A percentile compares a stretch with the other conserved stretches of the same genome.
These are phyloP conservation scores for Thielaviopsis euricoi DNA, from an alignment of 2,329 filamentous ascomycete species.

Conservation along the genomic window DNA sequence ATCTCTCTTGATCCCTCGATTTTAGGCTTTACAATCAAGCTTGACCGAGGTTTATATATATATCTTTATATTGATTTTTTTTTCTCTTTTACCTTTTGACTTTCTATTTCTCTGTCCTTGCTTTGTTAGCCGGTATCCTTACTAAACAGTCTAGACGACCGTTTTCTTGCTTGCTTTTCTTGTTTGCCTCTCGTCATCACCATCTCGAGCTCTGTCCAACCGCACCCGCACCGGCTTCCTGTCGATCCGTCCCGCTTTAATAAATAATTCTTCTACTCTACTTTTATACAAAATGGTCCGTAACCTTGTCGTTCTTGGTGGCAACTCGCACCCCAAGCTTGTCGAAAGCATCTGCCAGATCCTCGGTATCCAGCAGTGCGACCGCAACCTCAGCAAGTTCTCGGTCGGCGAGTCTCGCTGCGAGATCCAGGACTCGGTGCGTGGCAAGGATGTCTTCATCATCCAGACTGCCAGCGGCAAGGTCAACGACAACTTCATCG, in stretches of 20 bases:
- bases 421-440: constrained; percentile 90
- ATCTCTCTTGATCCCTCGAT: neutral
- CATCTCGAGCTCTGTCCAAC: too few species aligned
- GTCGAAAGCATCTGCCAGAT: constrained; percentile 76
- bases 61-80: neutral
- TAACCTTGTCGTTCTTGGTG: constrained; percentile 86
- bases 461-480: constrained; percentile 85
- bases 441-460: constrained; percentile 97
- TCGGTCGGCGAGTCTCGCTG: constrained; percentile 88
- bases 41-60: neutral
- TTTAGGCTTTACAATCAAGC: neutral
- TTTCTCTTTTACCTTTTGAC: neutral
- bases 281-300: constrained; percentile 54
- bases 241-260: too few species aligned
- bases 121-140: too few species aligned
- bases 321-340: constrained; percentile 79
- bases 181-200: too few species aligned
- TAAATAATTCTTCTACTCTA: neutral
- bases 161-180: too few species aligned
- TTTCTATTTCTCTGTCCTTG: too few species aligned
- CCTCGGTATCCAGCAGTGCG: constrained; percentile 70
- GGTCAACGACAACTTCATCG: constrained; percentile 92
- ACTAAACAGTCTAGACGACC: too few species aligned
- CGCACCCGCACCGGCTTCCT: too few species aligned
- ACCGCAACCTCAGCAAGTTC: constrained; percentile 80